A percentile compares a stretch with the other conserved stretches of the same genome.
Evolutionary conservation across 148 eudicot genomes (phyloP).

Genomic region (Vaccinium myrtillus): DNA sequence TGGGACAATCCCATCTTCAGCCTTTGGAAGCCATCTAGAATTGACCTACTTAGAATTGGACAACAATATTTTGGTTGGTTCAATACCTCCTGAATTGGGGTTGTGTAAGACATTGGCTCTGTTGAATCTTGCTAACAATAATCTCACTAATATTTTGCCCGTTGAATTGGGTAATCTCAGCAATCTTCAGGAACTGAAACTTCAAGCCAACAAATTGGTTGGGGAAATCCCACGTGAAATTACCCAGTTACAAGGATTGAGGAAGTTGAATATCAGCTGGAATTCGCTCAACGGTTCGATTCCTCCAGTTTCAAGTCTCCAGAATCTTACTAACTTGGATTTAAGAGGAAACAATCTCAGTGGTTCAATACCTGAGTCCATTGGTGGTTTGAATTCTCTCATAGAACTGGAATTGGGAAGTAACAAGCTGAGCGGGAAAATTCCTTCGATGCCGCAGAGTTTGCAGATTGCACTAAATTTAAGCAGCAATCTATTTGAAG

Average conservation of each 20-base stretch:
- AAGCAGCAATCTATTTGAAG: conserved; percentile 61
- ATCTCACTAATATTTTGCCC: conserved; percentile 51
- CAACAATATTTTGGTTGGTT: conserved; percentile 48
- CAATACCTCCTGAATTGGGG: conserved; percentile 56
- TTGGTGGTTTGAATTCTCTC: conserved; percentile 36
- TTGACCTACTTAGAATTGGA: conserved; percentile 72
- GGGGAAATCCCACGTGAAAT: conserved; percentile 64
- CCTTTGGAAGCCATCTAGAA: conserved; percentile 32
- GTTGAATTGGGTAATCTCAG: conserved; percentile 38
- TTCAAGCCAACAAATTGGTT: conserved; percentile 50
- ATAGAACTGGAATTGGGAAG: conserved; percentile 67
- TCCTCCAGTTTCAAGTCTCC: conserved; percentile 54
- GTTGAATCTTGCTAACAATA: conserved; percentile 59
- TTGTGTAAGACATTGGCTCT: conserved; percentile 45
- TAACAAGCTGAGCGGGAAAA: conserved; percentile 54
- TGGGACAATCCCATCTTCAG: conserved; percentile 41
- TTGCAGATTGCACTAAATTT: conserved; percentile 69
- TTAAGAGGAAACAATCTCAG: conserved; percentile 55
- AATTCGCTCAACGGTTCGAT: conserved; percentile 58
- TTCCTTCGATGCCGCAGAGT: conserved; percentile 45
- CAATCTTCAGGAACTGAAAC: conserved; percentile 52
- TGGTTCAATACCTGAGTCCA: conserved; percentile 53
- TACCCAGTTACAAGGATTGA: conserved; percentile 35
- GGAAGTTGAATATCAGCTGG: conserved; percentile 56
- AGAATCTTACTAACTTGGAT: conserved; percentile 50